phyloP scores from a whole-genome alignment of 495 filamentous ascomycete genomes.

The Podospora sp. region DNA sequence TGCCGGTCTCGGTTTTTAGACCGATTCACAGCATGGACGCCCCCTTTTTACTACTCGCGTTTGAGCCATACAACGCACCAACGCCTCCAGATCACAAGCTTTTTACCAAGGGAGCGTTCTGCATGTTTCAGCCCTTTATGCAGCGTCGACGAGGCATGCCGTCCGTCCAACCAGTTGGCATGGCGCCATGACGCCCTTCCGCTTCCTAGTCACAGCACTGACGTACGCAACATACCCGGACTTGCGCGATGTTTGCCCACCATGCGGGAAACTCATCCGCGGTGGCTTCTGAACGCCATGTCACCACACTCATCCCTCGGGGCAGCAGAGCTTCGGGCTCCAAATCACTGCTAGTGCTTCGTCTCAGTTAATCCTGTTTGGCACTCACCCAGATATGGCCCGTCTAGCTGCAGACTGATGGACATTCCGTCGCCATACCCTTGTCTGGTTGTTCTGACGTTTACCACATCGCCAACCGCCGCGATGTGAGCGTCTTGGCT shows the following conservation, averaged over 20 bases:
- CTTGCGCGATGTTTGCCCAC: constrained; percentile 1
- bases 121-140: not conserved
- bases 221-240: not conserved
- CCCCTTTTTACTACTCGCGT: not conserved
- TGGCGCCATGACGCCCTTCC: not conserved
- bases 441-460: not conserved
- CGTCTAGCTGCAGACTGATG: not conserved
- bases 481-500: not conserved
- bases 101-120: not conserved
- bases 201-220: not conserved
- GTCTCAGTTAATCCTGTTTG: not conserved
- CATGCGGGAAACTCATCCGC: not conserved
- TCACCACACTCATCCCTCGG: not conserved
- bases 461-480: not conserved
- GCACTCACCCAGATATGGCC: not conserved
- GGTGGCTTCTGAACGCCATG: not conserved
- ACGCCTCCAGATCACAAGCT: not conserved
- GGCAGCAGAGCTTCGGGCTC: not conserved
- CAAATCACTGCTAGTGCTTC: not conserved
- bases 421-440: not conserved
- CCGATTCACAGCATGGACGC: not conserved
- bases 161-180: not conserved
- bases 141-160: not conserved
- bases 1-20: not conserved
- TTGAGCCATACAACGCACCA: not conserved